These are phyloP conservation scores for Lathyrus aphaca DNA, from an alignment of 306 rosid species.

Conservation along the genomic window DNA sequence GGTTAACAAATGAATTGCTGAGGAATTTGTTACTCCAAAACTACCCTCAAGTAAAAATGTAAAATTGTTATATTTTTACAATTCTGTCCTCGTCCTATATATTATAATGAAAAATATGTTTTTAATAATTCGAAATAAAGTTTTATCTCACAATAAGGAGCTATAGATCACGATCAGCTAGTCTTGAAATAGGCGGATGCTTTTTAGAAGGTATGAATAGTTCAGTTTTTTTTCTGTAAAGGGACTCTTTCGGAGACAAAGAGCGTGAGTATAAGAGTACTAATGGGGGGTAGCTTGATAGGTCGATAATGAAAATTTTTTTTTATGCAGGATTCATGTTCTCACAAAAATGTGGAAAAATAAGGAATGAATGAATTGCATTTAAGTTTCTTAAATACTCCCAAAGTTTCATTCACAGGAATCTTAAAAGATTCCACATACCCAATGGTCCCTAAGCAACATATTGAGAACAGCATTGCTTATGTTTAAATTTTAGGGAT, in stretches of 20 bases:
- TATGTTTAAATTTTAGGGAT: conserved; percentile 26
- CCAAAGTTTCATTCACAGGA: conserved; percentile 8
- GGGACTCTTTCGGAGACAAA: conserved; percentile 2
- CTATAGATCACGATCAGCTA: conserved; percentile 12
- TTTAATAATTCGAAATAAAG: conserved; percentile 9
- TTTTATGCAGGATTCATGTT: conserved; percentile 24
- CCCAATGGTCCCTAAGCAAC: conserved; percentile 12
- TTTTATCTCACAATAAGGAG: not conserved
- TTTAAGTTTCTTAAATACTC: conserved; percentile 1
- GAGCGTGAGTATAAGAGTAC: conserved; percentile 11
- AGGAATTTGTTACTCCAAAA: conserved; percentile 25
- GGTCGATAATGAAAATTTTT: not conserved
- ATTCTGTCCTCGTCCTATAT: not conserved
- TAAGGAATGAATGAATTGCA: not conserved
- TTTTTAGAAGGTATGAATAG: conserved; percentile 11
- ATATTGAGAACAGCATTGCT: not conserved
- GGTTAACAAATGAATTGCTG: conserved; percentile 13
- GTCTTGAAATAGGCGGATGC: conserved; percentile 3
- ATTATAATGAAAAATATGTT: not conserved
- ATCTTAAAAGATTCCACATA: conserved; percentile 20
- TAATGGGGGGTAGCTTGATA: conserved; percentile 2
- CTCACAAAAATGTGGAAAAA: conserved; percentile 1
- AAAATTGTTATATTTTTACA: conserved; percentile 4
- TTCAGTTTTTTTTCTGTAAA: not conserved
- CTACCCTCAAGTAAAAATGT: not conserved